Evolutionary conservation across 1,284 basidiomycete species (phyloP).

Genomic region (Cryptococcus neoformans): DNA sequence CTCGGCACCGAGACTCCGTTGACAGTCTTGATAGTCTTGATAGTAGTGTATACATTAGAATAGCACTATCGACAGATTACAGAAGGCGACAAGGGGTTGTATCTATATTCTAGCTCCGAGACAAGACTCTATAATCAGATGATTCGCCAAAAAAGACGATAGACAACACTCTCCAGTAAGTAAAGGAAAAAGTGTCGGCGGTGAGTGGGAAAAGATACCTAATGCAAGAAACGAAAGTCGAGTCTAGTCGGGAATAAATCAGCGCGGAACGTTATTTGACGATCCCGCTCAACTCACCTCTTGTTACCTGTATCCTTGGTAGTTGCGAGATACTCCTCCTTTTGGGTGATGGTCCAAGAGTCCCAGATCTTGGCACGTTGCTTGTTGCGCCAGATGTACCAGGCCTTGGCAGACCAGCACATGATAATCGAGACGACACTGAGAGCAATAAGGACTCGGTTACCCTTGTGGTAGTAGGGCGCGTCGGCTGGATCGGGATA

Average conservation of each 20-base stretch:
- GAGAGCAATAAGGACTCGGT: conserved; percentile 29
- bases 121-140: no score
- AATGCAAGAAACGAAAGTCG: conserved; percentile 11
- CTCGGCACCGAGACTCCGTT: no score
- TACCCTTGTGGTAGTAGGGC: conserved; percentile 36
- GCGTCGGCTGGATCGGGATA: conserved; percentile 9
- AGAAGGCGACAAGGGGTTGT: no score
- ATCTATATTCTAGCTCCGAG: no score
- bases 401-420: conserved; percentile 12
- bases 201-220: not conserved
- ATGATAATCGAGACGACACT: conserved; percentile 7
- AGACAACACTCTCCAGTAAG: no score
- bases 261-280: not conserved
- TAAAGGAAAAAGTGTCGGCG: no score
- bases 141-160: no score
- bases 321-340: conserved; percentile 23
- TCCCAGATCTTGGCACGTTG: conserved; percentile 30
- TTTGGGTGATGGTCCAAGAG: conserved; percentile 17
- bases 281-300: conserved; percentile 1
- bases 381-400: conserved; percentile 16
- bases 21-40: no score
- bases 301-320: conserved; percentile 32
- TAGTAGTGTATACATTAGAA: no score
- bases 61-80: no score
- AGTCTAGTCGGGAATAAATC: not conserved